phyloP scores from a whole-genome alignment of 331 rosid species.

The Arachis monticola region DNA sequence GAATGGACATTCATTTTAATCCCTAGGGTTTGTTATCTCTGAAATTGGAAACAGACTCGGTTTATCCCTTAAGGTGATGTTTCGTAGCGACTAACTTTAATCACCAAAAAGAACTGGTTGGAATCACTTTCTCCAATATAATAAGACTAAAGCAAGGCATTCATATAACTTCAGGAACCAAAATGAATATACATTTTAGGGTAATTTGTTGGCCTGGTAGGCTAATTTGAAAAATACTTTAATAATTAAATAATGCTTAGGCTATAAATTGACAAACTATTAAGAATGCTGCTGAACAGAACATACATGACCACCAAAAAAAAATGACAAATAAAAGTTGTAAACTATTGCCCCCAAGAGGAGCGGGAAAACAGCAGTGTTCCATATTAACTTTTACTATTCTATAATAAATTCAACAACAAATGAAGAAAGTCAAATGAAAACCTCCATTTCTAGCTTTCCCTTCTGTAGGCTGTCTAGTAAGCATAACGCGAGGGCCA shows the following conservation, averaged over 20 bases:
- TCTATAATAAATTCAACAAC: constrained; percentile 16
- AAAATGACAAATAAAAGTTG: background rate
- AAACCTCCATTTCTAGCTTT: constrained; percentile 95
- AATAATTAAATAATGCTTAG: background rate
- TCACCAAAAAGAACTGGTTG: no score
- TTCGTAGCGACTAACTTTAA: no score
- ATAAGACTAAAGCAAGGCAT: no score
- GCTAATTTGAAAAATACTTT: background rate
- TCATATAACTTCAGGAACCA: background rate
- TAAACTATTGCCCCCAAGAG: background rate
- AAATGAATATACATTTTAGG: background rate
- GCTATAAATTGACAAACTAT: background rate
- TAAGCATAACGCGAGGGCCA: constrained; percentile 76
- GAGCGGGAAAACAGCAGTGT: background rate
- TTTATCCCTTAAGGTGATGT: no score
- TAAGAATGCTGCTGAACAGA: background rate
- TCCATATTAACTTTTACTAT: constrained; percentile 20
- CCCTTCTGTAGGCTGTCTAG: constrained; percentile 97
- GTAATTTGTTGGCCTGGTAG: background rate
- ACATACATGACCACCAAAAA: background rate
- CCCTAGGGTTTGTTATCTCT: no score
- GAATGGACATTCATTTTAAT: no score
- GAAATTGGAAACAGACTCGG: no score
- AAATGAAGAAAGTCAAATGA: constrained; percentile 14
- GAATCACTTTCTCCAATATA: background rate